Base-by-base conservation (phyloP, 2,329 filamentous ascomycete genomes). In the Coniochaeta sp. region DNA sequence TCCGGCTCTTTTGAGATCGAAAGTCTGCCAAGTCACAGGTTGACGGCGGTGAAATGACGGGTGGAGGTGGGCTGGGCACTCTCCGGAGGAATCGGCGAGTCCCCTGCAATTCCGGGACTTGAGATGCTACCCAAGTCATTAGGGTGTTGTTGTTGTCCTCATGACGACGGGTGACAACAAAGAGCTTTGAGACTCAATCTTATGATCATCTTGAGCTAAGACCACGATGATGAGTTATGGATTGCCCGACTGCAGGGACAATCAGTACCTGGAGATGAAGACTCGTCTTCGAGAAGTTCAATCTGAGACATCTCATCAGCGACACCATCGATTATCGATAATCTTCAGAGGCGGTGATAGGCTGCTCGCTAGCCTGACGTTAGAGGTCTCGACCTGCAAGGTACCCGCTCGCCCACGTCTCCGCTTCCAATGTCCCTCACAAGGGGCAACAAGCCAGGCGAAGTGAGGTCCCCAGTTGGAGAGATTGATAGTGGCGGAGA, bases 331-430 rank as follows among this genome's bases (percentile, higher is more conserved):
- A n/a, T n/a, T n/a, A 8, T 42, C 38, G 20, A 42, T 42, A 26
- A 24, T 42, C 38, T 42, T 18, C 38, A 42, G 38, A 12, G 35
- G 35, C 38, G 8, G 38, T 30, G 27, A 40, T 40, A 40, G 35
- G 14, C 35, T 22, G 7, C 24, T 20, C 16, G 35, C 35, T 40
- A 40, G 35, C 35, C 35, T 40, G 20, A 20, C 35, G 38, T 10
- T 42, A 6, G 16, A 46, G 18, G 26, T 48, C 45, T 48, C 45
- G 45, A 48, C 45, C 42, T 48, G 45, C 45, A 48, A 48, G 45
- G 45, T 48, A 48, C 45, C 45, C 45, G 45, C 45, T 13, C 33
- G 33, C 28, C 28, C 45, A 48, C 45, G 24, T 48, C 38, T 42
- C 38, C 38, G 26, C 38, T n/a, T 42, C 38, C 13, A 42, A 42